Evolutionary conservation across 2,329 filamentous ascomycete species (phyloP).

Genomic region (Amylocarpus encephaloides): DNA sequence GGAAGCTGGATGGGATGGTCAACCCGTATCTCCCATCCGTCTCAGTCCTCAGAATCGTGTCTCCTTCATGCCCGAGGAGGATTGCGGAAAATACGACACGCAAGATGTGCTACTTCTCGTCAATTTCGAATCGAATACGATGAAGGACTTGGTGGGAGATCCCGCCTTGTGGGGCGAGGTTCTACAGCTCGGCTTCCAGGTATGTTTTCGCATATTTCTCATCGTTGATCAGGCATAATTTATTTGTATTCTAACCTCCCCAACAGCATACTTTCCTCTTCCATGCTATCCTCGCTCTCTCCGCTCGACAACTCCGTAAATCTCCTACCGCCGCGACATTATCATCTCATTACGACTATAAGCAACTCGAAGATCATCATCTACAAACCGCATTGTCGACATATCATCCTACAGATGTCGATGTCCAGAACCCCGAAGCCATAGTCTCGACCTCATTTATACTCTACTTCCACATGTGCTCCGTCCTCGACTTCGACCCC

Average conservation of each 20-base stretch:
- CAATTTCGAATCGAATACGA: conserved; percentile 9
- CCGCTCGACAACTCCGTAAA: conserved; percentile 12
- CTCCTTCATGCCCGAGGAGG: conserved; percentile 4
- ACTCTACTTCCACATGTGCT: conserved; percentile 15
- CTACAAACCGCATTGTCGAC: conserved; percentile 14
- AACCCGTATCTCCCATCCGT: background rate
- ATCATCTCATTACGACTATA: conserved; percentile 5
- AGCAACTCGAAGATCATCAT: conserved; percentile 10
- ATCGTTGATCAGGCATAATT: background rate
- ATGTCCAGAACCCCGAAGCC: conserved; percentile 12
- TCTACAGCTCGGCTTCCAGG: conserved; percentile 16
- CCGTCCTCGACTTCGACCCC: conserved; percentile 11
- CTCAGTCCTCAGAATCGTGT: background rate
- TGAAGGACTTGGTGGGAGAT: conserved; percentile 6
- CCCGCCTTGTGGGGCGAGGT: conserved; percentile 14
- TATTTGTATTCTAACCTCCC: background rate
- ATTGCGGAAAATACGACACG: conserved; percentile 4
- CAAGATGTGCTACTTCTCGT: conserved; percentile 10
- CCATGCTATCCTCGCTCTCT: conserved; percentile 16
- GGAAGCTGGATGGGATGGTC: background rate
- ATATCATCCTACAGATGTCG: conserved; percentile 7
- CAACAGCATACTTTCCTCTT: conserved; percentile 15
- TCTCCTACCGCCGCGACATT: background rate
- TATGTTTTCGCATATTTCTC: background rate
- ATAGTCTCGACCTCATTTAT: conserved; percentile 17